These are phyloP conservation scores for Aspergillus bridgeri DNA, from an alignment of 495 filamentous ascomycete genomes.

Conservation along the genomic window DNA sequence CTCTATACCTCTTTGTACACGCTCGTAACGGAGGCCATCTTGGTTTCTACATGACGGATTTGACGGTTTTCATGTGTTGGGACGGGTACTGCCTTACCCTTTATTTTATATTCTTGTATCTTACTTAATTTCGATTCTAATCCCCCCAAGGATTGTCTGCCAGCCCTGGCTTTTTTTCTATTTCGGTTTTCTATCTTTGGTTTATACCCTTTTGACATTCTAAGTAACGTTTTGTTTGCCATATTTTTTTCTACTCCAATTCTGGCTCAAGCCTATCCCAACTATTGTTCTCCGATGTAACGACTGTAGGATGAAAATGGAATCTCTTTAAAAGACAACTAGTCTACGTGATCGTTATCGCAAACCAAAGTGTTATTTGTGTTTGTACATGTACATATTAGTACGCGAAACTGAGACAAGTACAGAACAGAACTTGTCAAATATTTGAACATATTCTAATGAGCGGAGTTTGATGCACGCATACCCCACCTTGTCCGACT, in stretches of 20 bases:
- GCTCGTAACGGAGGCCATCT: background rate
- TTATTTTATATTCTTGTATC: background rate
- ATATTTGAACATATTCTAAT: background rate
- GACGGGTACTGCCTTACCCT: background rate
- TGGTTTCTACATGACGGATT: constrained; percentile 6
- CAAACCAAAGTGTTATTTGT: background rate
- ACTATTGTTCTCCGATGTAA: constrained; percentile 5
- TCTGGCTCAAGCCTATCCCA: constrained; percentile 9
- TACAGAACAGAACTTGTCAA: background rate
- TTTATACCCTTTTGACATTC: constrained; percentile 27
- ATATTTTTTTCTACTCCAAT: constrained; percentile 2
- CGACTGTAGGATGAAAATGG: constrained; percentile 8
- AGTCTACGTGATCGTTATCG: no score
- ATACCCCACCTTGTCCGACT: background rate
- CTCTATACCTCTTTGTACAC: background rate
- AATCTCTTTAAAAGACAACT: constrained; percentile 1
- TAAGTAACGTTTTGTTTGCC: constrained; percentile 8
- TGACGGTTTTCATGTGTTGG: constrained; percentile 1
- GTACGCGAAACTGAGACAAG: background rate
- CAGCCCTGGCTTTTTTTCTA: background rate
- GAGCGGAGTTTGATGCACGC: background rate
- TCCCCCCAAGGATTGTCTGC: background rate
- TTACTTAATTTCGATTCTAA: background rate
- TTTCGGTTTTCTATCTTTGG: constrained; percentile 17
- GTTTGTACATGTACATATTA: background rate